A percentile compares a stretch with the other conserved stretches of the same genome.
Evolutionary conservation across 1,139 yeast genomes (phyloP).

Genomic region (Tardiomyces depauwii): DNA sequence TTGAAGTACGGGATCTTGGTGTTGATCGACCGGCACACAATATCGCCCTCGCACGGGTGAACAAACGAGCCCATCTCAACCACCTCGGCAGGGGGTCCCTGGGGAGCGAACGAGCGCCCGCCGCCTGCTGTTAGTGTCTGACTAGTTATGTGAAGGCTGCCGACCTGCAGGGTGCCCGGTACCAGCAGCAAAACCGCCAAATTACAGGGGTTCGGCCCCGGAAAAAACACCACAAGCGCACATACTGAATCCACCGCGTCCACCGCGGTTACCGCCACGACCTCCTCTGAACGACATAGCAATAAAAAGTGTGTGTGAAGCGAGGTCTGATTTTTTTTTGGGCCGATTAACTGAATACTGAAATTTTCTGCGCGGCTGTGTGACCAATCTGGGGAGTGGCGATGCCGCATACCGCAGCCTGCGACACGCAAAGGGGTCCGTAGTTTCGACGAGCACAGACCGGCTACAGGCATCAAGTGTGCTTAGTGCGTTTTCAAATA

Average conservation of each 20-base stretch:
- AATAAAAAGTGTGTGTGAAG: not conserved
- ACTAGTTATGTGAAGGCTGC: not conserved
- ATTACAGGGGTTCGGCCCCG: no score
- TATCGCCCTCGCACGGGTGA: constrained; percentile 94
- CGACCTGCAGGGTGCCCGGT: not conserved
- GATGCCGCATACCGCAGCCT: no score
- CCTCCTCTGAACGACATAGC: constrained; percentile 19
- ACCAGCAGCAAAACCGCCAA: no score
- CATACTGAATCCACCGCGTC: constrained; percentile 5
- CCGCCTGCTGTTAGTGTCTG: constrained; percentile 34
- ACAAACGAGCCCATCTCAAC: constrained; percentile 90
- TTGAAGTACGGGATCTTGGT: constrained; percentile 95
- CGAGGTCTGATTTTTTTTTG: no score
- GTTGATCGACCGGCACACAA: constrained; percentile 91
- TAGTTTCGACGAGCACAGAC: no score
- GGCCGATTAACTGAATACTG: not conserved
- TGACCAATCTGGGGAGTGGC: not conserved
- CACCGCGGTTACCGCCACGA: constrained; percentile 17
- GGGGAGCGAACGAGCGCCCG: constrained; percentile 55
- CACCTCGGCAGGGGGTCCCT: constrained; percentile 87
- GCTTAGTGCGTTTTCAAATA: no score
- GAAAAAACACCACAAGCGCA: no score
- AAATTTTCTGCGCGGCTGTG: not conserved
- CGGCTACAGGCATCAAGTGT: no score
- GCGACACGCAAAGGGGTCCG: no score